Conservation (phyloP, 306 rosid genomes). For the Luffa aegyptiaca region DNA sequence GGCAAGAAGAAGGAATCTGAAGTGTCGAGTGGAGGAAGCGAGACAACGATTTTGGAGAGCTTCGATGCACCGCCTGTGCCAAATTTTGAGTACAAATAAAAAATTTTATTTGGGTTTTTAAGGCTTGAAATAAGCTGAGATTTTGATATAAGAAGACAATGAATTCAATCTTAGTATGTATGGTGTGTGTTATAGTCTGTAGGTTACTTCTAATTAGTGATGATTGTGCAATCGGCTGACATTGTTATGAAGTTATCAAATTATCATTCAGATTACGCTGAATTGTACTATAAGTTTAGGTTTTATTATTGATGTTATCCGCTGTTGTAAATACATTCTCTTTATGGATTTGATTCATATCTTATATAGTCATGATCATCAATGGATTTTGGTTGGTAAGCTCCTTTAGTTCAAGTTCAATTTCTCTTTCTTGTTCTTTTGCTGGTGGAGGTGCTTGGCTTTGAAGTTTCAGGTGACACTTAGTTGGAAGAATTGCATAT, state of each 20-base stretch:
- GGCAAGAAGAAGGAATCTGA: constrained; percentile 31
- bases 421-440: not conserved
- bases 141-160: not conserved
- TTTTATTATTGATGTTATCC: not conserved
- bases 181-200: not conserved
- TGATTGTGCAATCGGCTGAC: constrained; percentile 1
- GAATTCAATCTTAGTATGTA: not conserved
- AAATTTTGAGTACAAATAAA: constrained; percentile 67
- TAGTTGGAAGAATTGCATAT: not conserved
- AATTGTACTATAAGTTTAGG: not conserved
- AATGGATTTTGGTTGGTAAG: not conserved
- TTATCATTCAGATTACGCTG: not conserved
- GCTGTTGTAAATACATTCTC: not conserved
- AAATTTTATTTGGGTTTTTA: not conserved
- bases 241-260: not conserved
- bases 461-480: not conserved
- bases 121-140: not conserved
- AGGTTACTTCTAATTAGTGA: not conserved
- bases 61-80: constrained; percentile 92
- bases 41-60: constrained; percentile 81
- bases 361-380: not conserved
- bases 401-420: not conserved
- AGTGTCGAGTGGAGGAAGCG: constrained; percentile 44
- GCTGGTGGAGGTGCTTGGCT: not conserved
- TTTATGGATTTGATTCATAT: not conserved